A percentile compares a stretch with the other conserved stretches of the same genome.
Evolutionary conservation across 352 stramenopile genomes (phyloP).

Genomic region (Globisporangium sylvaticum): DNA sequence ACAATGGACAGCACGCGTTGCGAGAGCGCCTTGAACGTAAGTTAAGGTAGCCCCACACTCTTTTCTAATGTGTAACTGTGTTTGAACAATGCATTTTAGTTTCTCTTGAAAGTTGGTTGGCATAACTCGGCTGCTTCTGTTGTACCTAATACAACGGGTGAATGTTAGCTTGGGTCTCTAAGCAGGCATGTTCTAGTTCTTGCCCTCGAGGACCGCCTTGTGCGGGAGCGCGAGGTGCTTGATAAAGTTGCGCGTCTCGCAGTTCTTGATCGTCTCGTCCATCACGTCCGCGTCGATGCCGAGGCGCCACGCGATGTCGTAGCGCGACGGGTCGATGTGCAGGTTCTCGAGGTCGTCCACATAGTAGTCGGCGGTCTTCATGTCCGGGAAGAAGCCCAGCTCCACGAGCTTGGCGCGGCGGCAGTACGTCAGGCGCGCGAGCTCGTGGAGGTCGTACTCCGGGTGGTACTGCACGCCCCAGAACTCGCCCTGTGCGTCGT

Average conservation of each 20-base stretch:
- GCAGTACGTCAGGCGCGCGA: slow-evolving; percentile 70
- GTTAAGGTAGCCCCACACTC: background rate
- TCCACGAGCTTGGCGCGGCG: slow-evolving; percentile 59
- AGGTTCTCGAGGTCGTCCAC: slow-evolving; percentile 74
- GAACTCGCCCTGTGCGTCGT: slow-evolving; percentile 55
- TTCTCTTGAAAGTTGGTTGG: too few relatives aligned
- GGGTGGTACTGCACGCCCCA: slow-evolving; percentile 85
- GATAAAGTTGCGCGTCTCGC: slow-evolving; percentile 83
- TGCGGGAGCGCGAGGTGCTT: slow-evolving; percentile 79
- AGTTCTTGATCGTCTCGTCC: slow-evolving; percentile 72
- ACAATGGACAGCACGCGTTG: background rate
- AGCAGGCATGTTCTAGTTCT: too few relatives aligned
- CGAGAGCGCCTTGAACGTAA: background rate
- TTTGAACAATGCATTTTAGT: slow-evolving; percentile 8
- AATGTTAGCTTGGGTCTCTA: too few relatives aligned
- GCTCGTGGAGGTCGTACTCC: slow-evolving; percentile 81
- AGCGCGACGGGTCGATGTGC: slow-evolving; percentile 60
- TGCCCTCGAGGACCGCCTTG: slow-evolving; percentile 44
- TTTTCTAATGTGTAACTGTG: background rate
- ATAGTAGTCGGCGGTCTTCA: slow-evolving; percentile 66
- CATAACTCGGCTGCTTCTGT: too few relatives aligned
- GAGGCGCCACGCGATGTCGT: slow-evolving; percentile 76
- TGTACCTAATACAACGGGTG: too few relatives aligned
- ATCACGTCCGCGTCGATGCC: slow-evolving; percentile 79
- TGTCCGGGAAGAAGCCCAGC: slow-evolving; percentile 69